A percentile compares a stretch with the other conserved stretches of the same genome.
These are phyloP conservation scores for Bruguiera parviflora DNA, from an alignment of 345 rosid species.

Conservation along the genomic window DNA sequence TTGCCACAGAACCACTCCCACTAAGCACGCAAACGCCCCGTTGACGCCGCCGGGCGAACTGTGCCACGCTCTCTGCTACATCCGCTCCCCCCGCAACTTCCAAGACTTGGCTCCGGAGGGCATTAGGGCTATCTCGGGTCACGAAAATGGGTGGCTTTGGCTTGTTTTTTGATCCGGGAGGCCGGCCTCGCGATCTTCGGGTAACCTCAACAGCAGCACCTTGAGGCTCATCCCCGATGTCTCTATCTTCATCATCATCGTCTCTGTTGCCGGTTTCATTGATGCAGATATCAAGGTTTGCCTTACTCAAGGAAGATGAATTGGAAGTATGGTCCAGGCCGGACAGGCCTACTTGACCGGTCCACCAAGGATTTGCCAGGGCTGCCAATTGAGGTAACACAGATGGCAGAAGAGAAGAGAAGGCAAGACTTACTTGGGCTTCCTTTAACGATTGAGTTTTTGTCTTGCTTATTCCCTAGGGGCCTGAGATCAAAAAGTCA, in stretches of 20 bases:
- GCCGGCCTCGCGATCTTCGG: conserved; percentile 76
- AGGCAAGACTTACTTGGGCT: background rate
- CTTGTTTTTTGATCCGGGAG: conserved; percentile 81
- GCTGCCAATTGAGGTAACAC: conserved; percentile 5
- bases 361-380: conserved; percentile 86
- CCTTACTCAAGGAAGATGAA: conserved; percentile 45
- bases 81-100: conserved; percentile 71
- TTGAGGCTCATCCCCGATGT: conserved; percentile 55
- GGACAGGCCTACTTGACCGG: conserved; percentile 50
- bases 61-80: conserved; percentile 71
- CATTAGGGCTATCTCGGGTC: conserved; percentile 79
- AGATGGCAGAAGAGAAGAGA: background rate
- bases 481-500: conserved; percentile 32
- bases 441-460: background rate
- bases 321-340: conserved; percentile 51
- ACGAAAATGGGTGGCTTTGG: conserved; percentile 75
- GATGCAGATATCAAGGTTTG: conserved; percentile 44
- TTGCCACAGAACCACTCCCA: conserved; percentile 74
- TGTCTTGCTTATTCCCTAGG: background rate
- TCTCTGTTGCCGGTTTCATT: conserved; percentile 29
- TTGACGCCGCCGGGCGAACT: conserved; percentile 64
- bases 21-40: conserved; percentile 82
- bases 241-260: conserved; percentile 52
- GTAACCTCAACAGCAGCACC: conserved; percentile 66
- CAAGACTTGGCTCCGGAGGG: conserved; percentile 80